Percentiles rank a stretch among this genome's conserved stretches.
Conservation (phyloP, 1,284 basidiomycete genomes). For the Ceratobasidium sp. region DNA sequence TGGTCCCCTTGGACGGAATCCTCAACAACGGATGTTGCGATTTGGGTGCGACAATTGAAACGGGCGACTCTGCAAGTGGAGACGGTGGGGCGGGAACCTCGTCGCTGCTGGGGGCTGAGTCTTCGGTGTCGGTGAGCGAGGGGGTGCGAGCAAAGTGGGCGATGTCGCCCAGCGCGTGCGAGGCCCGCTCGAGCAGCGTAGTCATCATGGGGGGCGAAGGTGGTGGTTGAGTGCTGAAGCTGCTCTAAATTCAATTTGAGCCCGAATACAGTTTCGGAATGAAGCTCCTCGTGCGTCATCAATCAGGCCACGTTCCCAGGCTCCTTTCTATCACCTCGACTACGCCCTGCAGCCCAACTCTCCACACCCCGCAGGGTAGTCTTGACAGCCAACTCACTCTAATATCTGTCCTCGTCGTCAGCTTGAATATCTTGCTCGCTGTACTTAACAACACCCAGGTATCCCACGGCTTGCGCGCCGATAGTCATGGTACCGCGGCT, state of each 20-base stretch:
- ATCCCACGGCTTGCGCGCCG: too few species aligned
- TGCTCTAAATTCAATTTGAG: slow-evolving; percentile 14
- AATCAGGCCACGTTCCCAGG: slow-evolving; percentile 32
- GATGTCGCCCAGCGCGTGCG: slow-evolving; percentile 13
- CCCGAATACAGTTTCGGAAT: slow-evolving; percentile 27
- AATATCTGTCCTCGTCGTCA: neutral
- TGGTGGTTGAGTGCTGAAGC: neutral
- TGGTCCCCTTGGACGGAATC: neutral
- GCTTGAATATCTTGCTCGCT: neutral
- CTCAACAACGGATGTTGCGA: slow-evolving; percentile 7
- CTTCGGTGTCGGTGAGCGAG: slow-evolving; percentile 56
- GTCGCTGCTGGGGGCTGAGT: slow-evolving; percentile 49
- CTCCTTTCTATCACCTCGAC: neutral
- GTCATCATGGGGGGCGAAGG: slow-evolving; percentile 19
- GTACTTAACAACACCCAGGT: neutral
- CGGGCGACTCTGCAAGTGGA: slow-evolving; percentile 10
- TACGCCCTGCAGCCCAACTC: neutral
- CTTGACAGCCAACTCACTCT: neutral
- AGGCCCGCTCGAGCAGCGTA: slow-evolving; percentile 33
- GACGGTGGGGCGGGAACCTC: slow-evolving; percentile 45
- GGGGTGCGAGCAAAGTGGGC: slow-evolving; percentile 51
- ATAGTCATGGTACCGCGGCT: too few species aligned
- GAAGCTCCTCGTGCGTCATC: slow-evolving; percentile 30
- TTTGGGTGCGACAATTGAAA: neutral
- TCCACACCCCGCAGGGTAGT: neutral